Base-by-base conservation (phyloP, 805 yeast genomes). In the Metschnikowia gelsemii region DNA sequence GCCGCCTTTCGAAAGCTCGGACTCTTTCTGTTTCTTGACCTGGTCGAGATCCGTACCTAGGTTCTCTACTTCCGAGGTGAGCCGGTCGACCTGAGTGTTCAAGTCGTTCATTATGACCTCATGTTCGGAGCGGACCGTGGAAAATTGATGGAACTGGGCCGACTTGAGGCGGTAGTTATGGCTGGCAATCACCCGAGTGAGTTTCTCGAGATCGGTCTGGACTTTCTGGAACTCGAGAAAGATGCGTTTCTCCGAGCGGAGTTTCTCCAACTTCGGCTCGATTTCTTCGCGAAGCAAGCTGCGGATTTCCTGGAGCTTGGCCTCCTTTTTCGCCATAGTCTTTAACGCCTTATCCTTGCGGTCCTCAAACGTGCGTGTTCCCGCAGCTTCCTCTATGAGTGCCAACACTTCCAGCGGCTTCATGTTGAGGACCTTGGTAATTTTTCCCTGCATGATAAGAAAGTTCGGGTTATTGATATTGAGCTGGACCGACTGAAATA, bases 361-460 rank as follows among this genome's bases (percentile, higher is more conserved):
- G 47, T 89, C 96, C 62, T 93, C 98, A 58, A 87, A 93, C 75
- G 91, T 87, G 49, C 91, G 80, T 0, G 99, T 93, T 5, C 99
- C 99, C 0, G 99, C 96, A 0, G 99, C 99, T 65, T 93, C 99
- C 63, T 93, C 99, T 40, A 93, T 88, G 52, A 93, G 73, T 4
- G 96, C 82, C 49, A 93, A 65, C 30, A 91, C 86, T 62, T 93
- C 98, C 1, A 79, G 70, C 1, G 99, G 95, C 55, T 87, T 88
- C 98, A 93, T 93, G 62, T 93, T 93, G 56, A 93, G 74, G 50
- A 93, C 97, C 62, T 93, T 91, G 24, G 99, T 95, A 66, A 95
- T 93, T 60, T 89, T 87, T 46, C 99, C 99, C 66, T 93, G 99
- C 99, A 95, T 93, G 57, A 93, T 93, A 54, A 93, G 74, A 64